These are phyloP conservation scores for Pythium aristosporum DNA, from an alignment of 352 stramenopile genomes.

Conservation along the genomic window DNA sequence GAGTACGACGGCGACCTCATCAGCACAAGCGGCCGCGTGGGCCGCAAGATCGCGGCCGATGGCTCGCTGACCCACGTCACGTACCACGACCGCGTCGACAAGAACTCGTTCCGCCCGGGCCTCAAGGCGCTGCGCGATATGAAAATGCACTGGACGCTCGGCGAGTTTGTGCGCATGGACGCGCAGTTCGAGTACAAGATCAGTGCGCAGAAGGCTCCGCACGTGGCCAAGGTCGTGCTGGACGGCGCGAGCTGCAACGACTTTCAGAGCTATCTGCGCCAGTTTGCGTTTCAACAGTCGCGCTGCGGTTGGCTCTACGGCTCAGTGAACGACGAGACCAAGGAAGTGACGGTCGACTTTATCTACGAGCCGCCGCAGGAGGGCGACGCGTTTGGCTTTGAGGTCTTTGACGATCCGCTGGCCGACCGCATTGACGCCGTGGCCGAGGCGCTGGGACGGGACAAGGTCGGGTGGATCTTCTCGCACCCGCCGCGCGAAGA, in stretches of 20 bases:
- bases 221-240: slow-evolving; percentile 82
- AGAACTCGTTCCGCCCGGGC: slow-evolving; percentile 93
- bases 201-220: slow-evolving; percentile 89
- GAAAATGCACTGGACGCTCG: slow-evolving; percentile 98
- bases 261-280: slow-evolving; percentile 90
- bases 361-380: slow-evolving; percentile 97
- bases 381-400: slow-evolving; percentile 85
- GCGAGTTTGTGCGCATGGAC: slow-evolving; percentile 97
- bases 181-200: slow-evolving; percentile 98
- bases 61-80: slow-evolving; percentile 75
- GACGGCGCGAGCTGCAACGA: slow-evolving; percentile 87
- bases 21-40: slow-evolving; percentile 42
- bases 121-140: slow-evolving; percentile 96
- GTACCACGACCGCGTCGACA: slow-evolving; percentile 70
- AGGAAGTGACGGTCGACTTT: slow-evolving; percentile 91
- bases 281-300: slow-evolving; percentile 93
- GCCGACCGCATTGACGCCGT: slow-evolving; percentile 84
- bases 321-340: slow-evolving; percentile 80
- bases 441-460: slow-evolving; percentile 82
- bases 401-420: slow-evolving; percentile 91
- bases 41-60: slow-evolving; percentile 79
- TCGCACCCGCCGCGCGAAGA: slow-evolving; percentile 94
- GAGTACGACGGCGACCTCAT: slow-evolving; percentile 74
- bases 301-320: slow-evolving; percentile 95
- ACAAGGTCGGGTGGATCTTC: slow-evolving; percentile 97